Base-by-base conservation (phyloP, 805 yeast genomes). In the Kodamaea lidongshanica region DNA sequence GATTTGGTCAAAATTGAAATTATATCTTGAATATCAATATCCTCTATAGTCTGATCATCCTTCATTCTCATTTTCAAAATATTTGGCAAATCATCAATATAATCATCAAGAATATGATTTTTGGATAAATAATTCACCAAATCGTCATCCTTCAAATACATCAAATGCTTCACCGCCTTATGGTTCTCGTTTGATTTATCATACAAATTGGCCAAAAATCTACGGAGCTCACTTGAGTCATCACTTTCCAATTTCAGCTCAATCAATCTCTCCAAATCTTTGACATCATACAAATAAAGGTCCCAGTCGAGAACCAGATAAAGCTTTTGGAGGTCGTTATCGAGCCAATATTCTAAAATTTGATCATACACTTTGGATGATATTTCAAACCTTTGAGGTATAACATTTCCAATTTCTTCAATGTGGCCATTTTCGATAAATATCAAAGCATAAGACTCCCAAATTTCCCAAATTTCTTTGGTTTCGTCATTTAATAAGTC, bases 371-470 rank as follows among this genome's bases (percentile, higher is more conserved):
- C 41, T 28, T 40, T 19, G n/a, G 42, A 35, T 3, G 50, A 37
- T 10, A 69, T 40, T 19, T 58, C 52, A 23, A 72, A 41, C 15
- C 58, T 49, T 0, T 42, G 41, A 0, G 98, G 97, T 4, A 92
- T 48, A 1, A 63, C 51, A 1, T 61, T 56, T 0, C 78, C 75
- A 18, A 84, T 52, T 6, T 51, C 56, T 3, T 51, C 55, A 6
- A 67, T 52, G 29, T 76, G 70, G 3, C 58, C 64, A 2, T 69
- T 53, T 3, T 70, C 60, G 2, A 75, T 52, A 39, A 77, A 80
- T 9, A 61, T 66, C 38, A 56, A 52, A 3, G 79, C 52, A 78
- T 86, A 79, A 15, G 56, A 58, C 23, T 70, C 70, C 96, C 96
- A 87, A 35, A 75, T 60, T 10, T 33, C 28, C 3, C 48, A 35